Evolutionary conservation across 148 eudicot species (phyloP).

Genomic region (Spergularia marina): DNA sequence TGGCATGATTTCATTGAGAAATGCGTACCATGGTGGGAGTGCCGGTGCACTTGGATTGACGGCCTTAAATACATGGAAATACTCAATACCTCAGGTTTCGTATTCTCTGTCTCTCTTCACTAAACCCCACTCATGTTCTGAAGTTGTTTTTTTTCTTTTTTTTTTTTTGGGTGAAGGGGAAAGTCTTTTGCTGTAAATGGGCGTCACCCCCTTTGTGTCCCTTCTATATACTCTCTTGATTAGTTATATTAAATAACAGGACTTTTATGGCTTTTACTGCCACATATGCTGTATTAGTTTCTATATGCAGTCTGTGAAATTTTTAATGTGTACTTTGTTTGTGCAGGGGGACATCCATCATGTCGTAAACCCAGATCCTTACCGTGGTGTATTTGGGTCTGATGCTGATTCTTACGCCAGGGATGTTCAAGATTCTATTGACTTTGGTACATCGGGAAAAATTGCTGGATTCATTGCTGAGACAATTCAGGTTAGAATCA

Average conservation of each 20-base stretch:
- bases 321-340: slow-evolving; percentile 9
- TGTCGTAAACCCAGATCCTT: slow-evolving; percentile 93
- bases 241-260: too few relatives aligned
- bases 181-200: not conserved
- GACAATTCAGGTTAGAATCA: slow-evolving; percentile 73
- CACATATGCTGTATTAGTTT: not conserved
- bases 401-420: slow-evolving; percentile 69
- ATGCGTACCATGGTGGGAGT: slow-evolving; percentile 99
- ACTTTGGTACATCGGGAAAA: slow-evolving; percentile 85
- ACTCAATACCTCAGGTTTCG: slow-evolving; percentile 82
- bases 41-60: slow-evolving; percentile 75
- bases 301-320: not conserved
- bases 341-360: slow-evolving; percentile 95
- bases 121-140: not conserved
- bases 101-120: not conserved
- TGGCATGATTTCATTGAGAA: slow-evolving; percentile 84
- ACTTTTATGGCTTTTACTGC: too few relatives aligned
- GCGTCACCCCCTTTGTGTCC: too few relatives aligned
- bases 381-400: slow-evolving; percentile 85
- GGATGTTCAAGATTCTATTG: slow-evolving; percentile 88
- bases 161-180: not conserved
- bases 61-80: slow-evolving; percentile 95
- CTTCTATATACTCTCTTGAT: too few relatives aligned
- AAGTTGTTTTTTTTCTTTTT: not conserved
- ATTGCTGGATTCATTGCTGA: slow-evolving; percentile 98